A percentile compares a stretch with the other conserved stretches of the same genome.
These are phyloP conservation scores for Spongiforma sp. DNA, from an alignment of 1,284 basidiomycete species.

Conservation along the genomic window DNA sequence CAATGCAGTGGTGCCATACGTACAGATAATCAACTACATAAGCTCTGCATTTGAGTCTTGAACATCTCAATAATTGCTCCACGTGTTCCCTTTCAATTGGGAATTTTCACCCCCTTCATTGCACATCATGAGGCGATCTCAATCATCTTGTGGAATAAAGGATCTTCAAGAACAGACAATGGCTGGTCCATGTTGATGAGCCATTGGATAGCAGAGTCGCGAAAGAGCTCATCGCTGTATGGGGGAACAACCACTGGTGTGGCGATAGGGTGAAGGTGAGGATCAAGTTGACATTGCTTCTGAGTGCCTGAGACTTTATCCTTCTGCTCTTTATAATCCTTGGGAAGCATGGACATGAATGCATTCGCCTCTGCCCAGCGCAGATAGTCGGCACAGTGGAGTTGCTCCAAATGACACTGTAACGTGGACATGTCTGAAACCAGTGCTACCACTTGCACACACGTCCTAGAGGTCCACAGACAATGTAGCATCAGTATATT, in stretches of 20 bases:
- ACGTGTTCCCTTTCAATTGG: slow-evolving; percentile 1
- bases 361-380: slow-evolving; percentile 2
- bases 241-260: not conserved
- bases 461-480: not conserved
- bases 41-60: not conserved
- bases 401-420: too few relatives aligned
- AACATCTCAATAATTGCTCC: slow-evolving; percentile 7
- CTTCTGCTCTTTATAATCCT: slow-evolving; percentile 1
- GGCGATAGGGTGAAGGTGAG: not conserved
- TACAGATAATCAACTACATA: too few relatives aligned
- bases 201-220: slow-evolving; percentile 29
- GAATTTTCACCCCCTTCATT: slow-evolving; percentile 21
- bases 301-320: too few relatives aligned
- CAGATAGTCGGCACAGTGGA: too few relatives aligned
- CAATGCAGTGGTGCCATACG: too few relatives aligned
- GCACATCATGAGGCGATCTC: slow-evolving; percentile 26
- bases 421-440: not conserved
- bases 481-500: not conserved
- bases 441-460: not conserved
- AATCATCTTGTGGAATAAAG: slow-evolving; percentile 31
- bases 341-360: slow-evolving; percentile 6
- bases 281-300: slow-evolving; percentile 1
- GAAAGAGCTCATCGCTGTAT: slow-evolving; percentile 26
- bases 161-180: slow-evolving; percentile 30
- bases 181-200: slow-evolving; percentile 35